Evolutionary conservation across 306 rosid genomes (phyloP).

Genomic region (Prunus persica): Prunus_persica_NCBIv2 NC_034009.1:41756501-41757000

Average conservation of each 20-base stretch:
- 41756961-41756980: background rate
- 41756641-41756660: background rate
- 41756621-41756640: background rate
- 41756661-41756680: background rate
- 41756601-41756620: background rate
- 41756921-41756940: background rate
- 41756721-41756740: background rate
- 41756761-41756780: background rate
- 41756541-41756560: background rate
- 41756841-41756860: background rate
- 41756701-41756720: background rate
- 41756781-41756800: background rate
- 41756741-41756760: background rate
- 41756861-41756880: background rate
- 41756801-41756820: background rate
- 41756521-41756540: background rate
- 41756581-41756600: background rate
- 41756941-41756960: background rate
- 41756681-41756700: too few relatives aligned
- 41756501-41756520: background rate
- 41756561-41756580: background rate
- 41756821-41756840: background rate
- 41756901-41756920: background rate
- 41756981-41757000: background rate
- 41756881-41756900: background rate